Conservation (phyloP, 352 stramenopile species). For the Phytophthora sp. region DNA sequence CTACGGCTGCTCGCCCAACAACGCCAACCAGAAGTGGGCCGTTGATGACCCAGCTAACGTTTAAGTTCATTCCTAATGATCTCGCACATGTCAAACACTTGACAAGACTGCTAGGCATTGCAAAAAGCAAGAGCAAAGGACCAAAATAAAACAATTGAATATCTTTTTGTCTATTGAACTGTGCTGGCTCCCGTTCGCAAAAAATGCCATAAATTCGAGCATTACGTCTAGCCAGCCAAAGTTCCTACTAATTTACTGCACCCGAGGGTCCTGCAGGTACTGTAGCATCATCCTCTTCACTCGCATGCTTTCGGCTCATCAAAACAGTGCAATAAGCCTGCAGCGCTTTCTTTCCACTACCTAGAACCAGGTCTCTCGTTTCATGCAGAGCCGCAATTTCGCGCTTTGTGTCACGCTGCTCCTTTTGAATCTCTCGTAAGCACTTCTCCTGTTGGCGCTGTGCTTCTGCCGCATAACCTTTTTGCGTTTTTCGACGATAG, state of each 20-base stretch:
- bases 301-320: conserved; percentile 54
- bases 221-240: no score
- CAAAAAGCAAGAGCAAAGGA: no score
- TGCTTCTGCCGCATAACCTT: conserved; percentile 49
- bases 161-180: no score
- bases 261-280: background rate
- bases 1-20: background rate
- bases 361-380: conserved; percentile 72
- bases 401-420: conserved; percentile 59
- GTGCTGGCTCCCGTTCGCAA: no score
- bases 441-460: conserved; percentile 64
- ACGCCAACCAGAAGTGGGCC: background rate
- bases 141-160: no score
- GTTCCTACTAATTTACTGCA: background rate
- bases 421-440: conserved; percentile 58
- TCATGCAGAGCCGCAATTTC: conserved; percentile 67
- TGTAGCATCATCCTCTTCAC: conserved; percentile 38
- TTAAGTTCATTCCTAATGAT: no score
- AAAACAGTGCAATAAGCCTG: conserved; percentile 76
- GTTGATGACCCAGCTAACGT: no score
- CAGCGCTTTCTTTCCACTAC: conserved; percentile 72
- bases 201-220: no score
- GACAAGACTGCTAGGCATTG: no score
- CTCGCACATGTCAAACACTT: no score
- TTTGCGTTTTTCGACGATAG: conserved; percentile 53